phyloP scores from a whole-genome alignment of 352 stramenopile genomes.

The Phytophthora ramorum region DNA sequence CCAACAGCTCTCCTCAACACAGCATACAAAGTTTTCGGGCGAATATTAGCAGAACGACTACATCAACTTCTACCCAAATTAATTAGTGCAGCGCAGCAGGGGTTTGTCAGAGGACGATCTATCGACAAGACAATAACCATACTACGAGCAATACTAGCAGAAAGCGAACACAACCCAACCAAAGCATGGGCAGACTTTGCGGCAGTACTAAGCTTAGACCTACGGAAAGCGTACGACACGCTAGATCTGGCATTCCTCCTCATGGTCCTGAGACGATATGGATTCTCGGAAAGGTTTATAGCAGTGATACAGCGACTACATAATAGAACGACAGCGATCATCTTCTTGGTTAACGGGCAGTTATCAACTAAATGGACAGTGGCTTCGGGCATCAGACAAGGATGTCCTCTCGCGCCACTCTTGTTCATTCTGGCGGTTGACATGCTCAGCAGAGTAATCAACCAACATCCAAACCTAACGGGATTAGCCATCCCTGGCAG shows the following conservation, averaged over 20 bases:
- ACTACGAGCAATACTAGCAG: not conserved
- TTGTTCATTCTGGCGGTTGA: conserved; percentile 2
- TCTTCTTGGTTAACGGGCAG: not conserved
- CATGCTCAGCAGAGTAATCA: not conserved
- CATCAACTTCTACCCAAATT: not conserved
- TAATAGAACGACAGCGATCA: not conserved
- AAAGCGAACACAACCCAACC: not conserved
- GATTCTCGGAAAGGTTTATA: not conserved
- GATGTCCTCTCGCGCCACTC: not conserved
- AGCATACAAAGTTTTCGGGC: conserved; percentile 4
- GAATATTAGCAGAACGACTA: not conserved
- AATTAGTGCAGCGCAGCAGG: not conserved
- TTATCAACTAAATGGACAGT: not conserved
- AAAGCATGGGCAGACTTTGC: not conserved
- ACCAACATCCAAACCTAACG: not conserved
- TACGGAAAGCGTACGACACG: conserved; percentile 8
- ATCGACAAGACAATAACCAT: not conserved
- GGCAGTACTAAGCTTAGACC: not conserved
- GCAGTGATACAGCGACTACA: not conserved
- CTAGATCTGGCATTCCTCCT: not conserved
- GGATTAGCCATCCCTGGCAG: not conserved
- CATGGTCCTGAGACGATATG: not conserved
- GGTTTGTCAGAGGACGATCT: not conserved
- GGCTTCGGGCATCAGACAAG: not conserved
- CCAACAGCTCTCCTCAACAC: not conserved